Evolutionary conservation across 2,329 filamentous ascomycete genomes (phyloP).

Genomic region (Penicillium polonicum): DNA sequence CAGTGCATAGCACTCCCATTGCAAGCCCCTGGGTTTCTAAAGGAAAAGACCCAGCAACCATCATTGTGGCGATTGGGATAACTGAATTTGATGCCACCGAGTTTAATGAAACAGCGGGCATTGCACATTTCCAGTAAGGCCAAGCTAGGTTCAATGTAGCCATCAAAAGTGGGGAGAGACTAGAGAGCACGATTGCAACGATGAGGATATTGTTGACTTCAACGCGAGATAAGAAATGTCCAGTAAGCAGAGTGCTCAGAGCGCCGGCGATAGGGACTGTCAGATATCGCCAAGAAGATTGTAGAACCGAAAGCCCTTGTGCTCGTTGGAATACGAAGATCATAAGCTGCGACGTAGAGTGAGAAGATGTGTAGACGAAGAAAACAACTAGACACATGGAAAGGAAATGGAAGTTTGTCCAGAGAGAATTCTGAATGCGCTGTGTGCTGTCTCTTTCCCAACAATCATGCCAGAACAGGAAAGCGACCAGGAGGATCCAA

Average conservation of each 20-base stretch:
- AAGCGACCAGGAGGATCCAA: slow-evolving; percentile 4
- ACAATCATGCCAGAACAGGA: slow-evolving; percentile 9
- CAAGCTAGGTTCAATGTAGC: background rate
- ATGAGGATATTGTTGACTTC: background rate
- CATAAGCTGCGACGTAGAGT: slow-evolving; percentile 3
- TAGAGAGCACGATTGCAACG: background rate
- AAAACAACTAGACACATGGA: slow-evolving; percentile 2
- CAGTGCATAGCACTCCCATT: slow-evolving; percentile 6
- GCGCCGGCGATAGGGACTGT: background rate
- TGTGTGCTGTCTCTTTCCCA: slow-evolving; percentile 4
- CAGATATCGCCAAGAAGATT: slow-evolving; percentile 5
- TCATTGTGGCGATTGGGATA: background rate
- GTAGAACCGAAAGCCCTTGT: background rate
- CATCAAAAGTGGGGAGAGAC: slow-evolving; percentile 5
- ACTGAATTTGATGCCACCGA: background rate
- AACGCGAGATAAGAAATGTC: background rate
- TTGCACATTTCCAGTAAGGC: background rate
- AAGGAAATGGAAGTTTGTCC: slow-evolving; percentile 5
- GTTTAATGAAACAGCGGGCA: background rate
- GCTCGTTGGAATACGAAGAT: slow-evolving; percentile 7
- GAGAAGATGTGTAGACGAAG: slow-evolving; percentile 1
- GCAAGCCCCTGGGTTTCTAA: background rate
- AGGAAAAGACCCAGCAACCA: background rate
- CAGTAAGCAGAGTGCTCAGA: background rate
- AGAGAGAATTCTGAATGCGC: slow-evolving; percentile 4